These are phyloP conservation scores for Pulveroboletus sp. DNA, from an alignment of 768 basidiomycete genomes.

Conservation along the genomic window DNA sequence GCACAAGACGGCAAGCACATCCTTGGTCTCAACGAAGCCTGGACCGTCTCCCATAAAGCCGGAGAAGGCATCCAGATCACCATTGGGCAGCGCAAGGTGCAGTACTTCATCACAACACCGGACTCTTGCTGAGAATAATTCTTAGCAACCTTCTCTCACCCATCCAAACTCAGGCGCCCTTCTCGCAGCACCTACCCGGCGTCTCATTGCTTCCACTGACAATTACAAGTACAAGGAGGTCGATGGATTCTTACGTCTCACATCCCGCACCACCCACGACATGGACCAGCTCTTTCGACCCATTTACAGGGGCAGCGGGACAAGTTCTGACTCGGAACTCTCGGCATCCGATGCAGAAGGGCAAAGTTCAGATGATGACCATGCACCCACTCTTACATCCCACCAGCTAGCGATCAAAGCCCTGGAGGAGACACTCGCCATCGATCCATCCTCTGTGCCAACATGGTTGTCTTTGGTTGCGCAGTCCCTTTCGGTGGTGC, in stretches of 20 bases:
- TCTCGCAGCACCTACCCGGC: slow-evolving; percentile 48
- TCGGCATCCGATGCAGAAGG: slow-evolving; percentile 30
- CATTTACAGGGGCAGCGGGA: slow-evolving; percentile 35
- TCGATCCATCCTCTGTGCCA: slow-evolving; percentile 49
- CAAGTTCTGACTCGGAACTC: slow-evolving; percentile 34
- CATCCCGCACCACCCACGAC: slow-evolving; percentile 36
- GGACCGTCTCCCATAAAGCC: slow-evolving; percentile 48
- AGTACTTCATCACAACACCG: slow-evolving; percentile 1
- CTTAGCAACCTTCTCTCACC: slow-evolving; percentile 49
- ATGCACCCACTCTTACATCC: slow-evolving; percentile 39
- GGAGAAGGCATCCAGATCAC: slow-evolving; percentile 66
- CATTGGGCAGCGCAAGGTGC: slow-evolving; percentile 43
- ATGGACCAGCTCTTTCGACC: slow-evolving; percentile 49
- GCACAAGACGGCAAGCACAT: slow-evolving; percentile 46
- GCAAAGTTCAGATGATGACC: slow-evolving; percentile 36
- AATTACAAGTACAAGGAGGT: slow-evolving; percentile 54
- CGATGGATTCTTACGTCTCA: slow-evolving; percentile 65
- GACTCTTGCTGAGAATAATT: slow-evolving; percentile 3
- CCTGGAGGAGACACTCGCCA: slow-evolving; percentile 53
- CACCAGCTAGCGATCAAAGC: slow-evolving; percentile 57
- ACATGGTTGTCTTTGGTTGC: slow-evolving; percentile 66
- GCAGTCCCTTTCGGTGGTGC: slow-evolving; percentile 60
- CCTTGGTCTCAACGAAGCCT: slow-evolving; percentile 55
- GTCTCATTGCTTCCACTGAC: slow-evolving; percentile 39
- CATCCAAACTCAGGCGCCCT: slow-evolving; percentile 56